Percentiles rank a stretch among this genome's conserved stretches.
These are phyloP conservation scores for Cyberlindnera euphorbiiphila DNA, from an alignment of 805 yeast genomes.

Conservation along the genomic window DNA sequence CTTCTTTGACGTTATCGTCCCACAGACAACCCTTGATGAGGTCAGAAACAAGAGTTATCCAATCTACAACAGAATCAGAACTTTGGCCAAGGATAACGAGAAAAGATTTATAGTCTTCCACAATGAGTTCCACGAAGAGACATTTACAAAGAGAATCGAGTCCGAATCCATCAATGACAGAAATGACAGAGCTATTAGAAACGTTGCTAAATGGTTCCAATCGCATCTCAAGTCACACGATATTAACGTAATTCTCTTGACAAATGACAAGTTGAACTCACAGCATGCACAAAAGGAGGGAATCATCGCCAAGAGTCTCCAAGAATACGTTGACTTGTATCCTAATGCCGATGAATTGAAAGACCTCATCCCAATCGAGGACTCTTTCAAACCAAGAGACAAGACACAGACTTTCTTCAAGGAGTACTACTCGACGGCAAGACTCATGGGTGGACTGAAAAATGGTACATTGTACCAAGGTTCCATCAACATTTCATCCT, in stretches of 20 bases:
- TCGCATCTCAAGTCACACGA: conserved; percentile 47
- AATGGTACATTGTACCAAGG: conserved; percentile 90
- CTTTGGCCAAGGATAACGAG: conserved; percentile 65
- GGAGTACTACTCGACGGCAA: conserved; percentile 73
- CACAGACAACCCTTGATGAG: conserved; percentile 93
- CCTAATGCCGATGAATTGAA: conserved; percentile 71
- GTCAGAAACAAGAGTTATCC: conserved; percentile 86
- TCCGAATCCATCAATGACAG: conserved; percentile 81
- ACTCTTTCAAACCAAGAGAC: conserved; percentile 27
- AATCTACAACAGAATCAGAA: conserved; percentile 77
- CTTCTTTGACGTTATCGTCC: conserved; percentile 87
- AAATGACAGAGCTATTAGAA: conserved; percentile 87
- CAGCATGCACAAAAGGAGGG: conserved; percentile 51
- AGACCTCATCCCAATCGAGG: conserved; percentile 69
- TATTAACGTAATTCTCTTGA: conserved; percentile 53
- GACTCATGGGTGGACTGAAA: conserved; percentile 86
- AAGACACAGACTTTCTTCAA: conserved; percentile 45
- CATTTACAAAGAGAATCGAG: conserved; percentile 55
- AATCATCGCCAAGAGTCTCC: conserved; percentile 50
- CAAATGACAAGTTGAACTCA: conserved; percentile 75
- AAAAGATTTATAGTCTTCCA: conserved; percentile 90
- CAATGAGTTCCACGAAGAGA: conserved; percentile 78
- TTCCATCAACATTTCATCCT: conserved; percentile 70
- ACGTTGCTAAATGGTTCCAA: conserved; percentile 66
- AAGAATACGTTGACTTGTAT: conserved; percentile 66